Percentiles rank a stretch among this genome's conserved stretches.
These are phyloP conservation scores for Leersia perrieri DNA, from an alignment of 176 grass and related monocot genomes.

Conservation along the genomic window DNA sequence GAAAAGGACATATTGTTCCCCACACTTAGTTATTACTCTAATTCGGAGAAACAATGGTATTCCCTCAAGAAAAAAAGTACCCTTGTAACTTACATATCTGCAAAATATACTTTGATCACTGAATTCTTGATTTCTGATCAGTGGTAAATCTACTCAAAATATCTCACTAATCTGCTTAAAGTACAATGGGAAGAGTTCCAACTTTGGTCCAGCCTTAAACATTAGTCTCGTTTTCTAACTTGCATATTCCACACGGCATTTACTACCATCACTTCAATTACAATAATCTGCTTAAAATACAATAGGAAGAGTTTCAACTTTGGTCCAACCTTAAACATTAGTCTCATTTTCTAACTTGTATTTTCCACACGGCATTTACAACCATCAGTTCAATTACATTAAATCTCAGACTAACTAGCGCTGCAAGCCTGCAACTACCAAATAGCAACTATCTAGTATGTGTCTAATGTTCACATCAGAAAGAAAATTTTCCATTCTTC, in stretches of 20 bases:
- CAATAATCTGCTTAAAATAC: background rate
- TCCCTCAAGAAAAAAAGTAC: too few relatives aligned
- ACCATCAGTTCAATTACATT: background rate
- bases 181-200: background rate
- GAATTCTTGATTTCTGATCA: background rate
- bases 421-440: background rate
- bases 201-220: background rate
- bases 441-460: background rate
- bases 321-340: background rate
- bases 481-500: background rate
- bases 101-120: background rate
- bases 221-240: background rate
- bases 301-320: background rate
- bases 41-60: background rate
- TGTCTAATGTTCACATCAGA: background rate
- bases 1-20: background rate
- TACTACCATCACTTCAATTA: background rate
- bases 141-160: background rate
- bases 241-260: background rate
- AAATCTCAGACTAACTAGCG: background rate
- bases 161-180: background rate
- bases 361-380: background rate
- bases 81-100: background rate
- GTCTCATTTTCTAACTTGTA: background rate
- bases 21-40: background rate